Conservation (phyloP, 73 alveolate genomes). For the Paramecium sexaurelia region DNA sequence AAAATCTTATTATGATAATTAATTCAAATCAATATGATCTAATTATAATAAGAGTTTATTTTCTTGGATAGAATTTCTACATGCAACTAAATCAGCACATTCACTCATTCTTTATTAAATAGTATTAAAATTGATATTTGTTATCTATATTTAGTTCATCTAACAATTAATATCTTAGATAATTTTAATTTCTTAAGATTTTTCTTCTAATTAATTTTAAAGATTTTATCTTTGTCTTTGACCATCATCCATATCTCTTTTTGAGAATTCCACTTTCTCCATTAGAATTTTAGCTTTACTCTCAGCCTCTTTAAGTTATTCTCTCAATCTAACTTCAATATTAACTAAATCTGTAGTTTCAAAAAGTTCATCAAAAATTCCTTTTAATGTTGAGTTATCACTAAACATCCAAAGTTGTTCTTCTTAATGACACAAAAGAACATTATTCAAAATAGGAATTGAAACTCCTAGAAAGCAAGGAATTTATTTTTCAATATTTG, state of each 20-base stretch:
- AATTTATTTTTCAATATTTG: constrained; percentile 89
- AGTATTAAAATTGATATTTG: not conserved
- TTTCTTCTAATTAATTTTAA: constrained; percentile 70
- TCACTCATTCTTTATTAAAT: not conserved
- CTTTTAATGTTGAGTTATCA: constrained; percentile 92
- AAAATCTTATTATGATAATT: not conserved
- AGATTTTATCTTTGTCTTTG: constrained; percentile 68
- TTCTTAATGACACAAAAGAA: constrained; percentile 97
- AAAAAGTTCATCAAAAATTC: constrained; percentile 96
- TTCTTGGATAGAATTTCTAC: not conserved
- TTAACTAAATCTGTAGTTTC: constrained; percentile 93
- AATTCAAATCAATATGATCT: not conserved
- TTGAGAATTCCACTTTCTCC: constrained; percentile 77
- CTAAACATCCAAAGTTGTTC: constrained; percentile 97
- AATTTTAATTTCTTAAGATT: not conserved
- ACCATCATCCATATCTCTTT: constrained; percentile 81
- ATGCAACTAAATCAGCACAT: not conserved
- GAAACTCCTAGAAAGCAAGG: constrained; percentile 93
- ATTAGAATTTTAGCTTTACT: constrained; percentile 80
- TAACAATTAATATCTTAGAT: not conserved
- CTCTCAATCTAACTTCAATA: constrained; percentile 83
- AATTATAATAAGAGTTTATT: not conserved
- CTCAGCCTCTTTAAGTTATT: constrained; percentile 76
- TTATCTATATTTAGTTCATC: not conserved
- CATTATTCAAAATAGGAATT: constrained; percentile 93